Evolutionary conservation across 1,139 yeast species (phyloP), one percentile per base, ranked within the genome.

Genomic region (Candida pseudocylindracea): DNA sequence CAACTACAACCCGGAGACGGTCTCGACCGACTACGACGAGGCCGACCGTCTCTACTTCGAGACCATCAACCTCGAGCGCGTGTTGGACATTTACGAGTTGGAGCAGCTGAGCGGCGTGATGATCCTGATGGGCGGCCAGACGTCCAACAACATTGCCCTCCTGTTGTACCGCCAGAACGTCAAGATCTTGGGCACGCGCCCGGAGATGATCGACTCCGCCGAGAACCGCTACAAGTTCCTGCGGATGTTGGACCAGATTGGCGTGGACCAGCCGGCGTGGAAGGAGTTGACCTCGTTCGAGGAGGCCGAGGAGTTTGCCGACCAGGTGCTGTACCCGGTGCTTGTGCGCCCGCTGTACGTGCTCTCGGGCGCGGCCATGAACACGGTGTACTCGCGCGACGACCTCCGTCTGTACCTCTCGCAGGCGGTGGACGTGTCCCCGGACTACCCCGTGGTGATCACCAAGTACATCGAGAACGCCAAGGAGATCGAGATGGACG

Each of bases 211-310:
- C 54, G 98, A 88, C 52, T 75, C 92, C 41, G 98, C 98, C 41
- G 98, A 88, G 62, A 85, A 88, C 57, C 72, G 98, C 60, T 85
- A 83, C 67, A 91, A 88, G 61, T 88, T 88, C 63, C 81, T 95
- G 33, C 79, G 95, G 60, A 85, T 88, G 91, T 67, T 88, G 61
- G 98, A 88, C 56, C 71, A 71, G 46, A 88, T 88, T 47, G 95
- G 93, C 36, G 96, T 88, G 42, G 98, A 88, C 57, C 98, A 88
- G 59, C 98, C 98, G 34, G 95, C 95, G 32, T 88, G 98, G 98
- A 88, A 85, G 56, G 98, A 88, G 58, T 71, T 88, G 46, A 83
- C 96, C 29, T 80, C 95, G 20, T 64, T 83, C 39, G 88, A 67
- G 31, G 98, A 88, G 53, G 98, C 98, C 36, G 92, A 81, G 55